Conservation (phyloP, 2,329 filamentous ascomycete genomes). For the Aspergillus tubingensis region DNA sequence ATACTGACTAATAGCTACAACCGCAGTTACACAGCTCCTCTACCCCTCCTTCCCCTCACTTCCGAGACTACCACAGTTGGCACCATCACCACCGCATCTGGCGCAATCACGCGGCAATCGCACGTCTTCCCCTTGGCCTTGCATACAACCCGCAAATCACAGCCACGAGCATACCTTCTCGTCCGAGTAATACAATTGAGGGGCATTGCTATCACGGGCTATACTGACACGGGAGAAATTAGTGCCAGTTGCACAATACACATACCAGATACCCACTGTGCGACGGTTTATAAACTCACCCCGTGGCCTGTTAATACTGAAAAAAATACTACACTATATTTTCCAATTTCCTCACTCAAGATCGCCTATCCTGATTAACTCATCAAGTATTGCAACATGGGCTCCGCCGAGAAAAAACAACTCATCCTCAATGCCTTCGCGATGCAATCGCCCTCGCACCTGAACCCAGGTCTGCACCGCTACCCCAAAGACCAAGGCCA, state of each 20-base stretch:
- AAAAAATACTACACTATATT: no score
- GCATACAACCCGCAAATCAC: background rate
- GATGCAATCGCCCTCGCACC: slow-evolving; percentile 50
- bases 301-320: no score
- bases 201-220: background rate
- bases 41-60: background rate
- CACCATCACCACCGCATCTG: slow-evolving; percentile 13
- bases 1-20: no score
- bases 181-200: background rate
- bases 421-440: slow-evolving; percentile 53
- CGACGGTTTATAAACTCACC: no score
- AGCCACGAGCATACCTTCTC: background rate
- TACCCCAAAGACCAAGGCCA: slow-evolving; percentile 39
- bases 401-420: slow-evolving; percentile 30
- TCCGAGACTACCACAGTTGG: background rate
- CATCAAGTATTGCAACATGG: background rate
- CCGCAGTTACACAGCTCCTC: no score
- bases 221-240: no score
- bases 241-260: no score
- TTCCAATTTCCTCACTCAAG: no score
- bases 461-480: slow-evolving; percentile 47
- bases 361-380: no score
- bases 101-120: slow-evolving; percentile 12
- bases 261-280: no score
- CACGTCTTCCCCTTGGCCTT: slow-evolving; percentile 5